Evolutionary conservation across 257 asterid species (phyloP).

Genomic region (Solanum medicagineum): DNA sequence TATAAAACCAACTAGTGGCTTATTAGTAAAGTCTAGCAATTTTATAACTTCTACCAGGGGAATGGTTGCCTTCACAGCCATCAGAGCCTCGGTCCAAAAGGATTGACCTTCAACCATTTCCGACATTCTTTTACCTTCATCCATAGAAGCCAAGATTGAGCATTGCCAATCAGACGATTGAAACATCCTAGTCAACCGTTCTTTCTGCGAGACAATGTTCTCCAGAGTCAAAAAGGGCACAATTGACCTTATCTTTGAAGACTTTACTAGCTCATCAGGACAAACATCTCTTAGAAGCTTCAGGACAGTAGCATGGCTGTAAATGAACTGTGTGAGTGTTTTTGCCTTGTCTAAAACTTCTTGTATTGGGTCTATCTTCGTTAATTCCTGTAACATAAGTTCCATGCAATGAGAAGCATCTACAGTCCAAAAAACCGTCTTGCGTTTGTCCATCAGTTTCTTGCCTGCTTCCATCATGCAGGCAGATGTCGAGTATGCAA

Average conservation of each 20-base stretch:
- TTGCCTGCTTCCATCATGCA: slow-evolving; percentile 38
- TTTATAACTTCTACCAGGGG: slow-evolving; percentile 39
- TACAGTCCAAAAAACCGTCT: slow-evolving; percentile 39
- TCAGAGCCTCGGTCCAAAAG: slow-evolving; percentile 37
- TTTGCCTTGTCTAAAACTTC: slow-evolving; percentile 35
- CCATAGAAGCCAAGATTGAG: slow-evolving; percentile 2
- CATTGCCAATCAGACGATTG: slow-evolving; percentile 11
- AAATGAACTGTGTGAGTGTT: slow-evolving; percentile 24
- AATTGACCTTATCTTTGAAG: slow-evolving; percentile 14
- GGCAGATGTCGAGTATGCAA: slow-evolving; percentile 28
- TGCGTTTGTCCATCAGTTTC: slow-evolving; percentile 21
- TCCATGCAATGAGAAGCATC: slow-evolving; percentile 47
- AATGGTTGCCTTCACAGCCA: slow-evolving; percentile 25
- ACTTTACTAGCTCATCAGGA: slow-evolving; percentile 7
- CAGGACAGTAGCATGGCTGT: slow-evolving; percentile 8
- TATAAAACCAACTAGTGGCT: slow-evolving; percentile 25
- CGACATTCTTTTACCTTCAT: slow-evolving; percentile 23
- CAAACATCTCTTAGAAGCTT: slow-evolving; percentile 14
- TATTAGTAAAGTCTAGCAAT: slow-evolving; percentile 9
- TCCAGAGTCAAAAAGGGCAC: slow-evolving; percentile 38
- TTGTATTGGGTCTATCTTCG: neutral
- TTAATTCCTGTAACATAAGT: slow-evolving; percentile 47
- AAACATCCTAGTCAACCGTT: slow-evolving; percentile 15
- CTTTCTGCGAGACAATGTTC: slow-evolving; percentile 26
- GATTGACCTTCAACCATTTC: slow-evolving; percentile 20